Conservation (phyloP, 139 green algal genomes). For the Chlamydomonas sphaeroides region DNA sequence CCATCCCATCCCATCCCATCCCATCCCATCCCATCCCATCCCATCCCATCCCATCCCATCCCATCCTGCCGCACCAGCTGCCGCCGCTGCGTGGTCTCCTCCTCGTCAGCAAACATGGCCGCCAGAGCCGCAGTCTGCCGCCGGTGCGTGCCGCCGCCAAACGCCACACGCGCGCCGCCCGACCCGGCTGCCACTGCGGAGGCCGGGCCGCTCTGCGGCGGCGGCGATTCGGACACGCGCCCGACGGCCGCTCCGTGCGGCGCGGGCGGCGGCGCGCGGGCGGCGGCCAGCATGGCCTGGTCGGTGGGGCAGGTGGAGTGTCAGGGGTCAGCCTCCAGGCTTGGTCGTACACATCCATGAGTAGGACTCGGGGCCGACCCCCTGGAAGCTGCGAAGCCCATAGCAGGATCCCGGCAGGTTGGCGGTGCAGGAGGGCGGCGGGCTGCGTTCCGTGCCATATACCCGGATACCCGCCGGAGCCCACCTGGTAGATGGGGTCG, state of each 20-base stretch:
- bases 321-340: no score
- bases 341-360: no score
- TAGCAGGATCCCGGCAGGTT: no score
- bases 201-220: neutral
- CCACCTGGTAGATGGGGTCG: no score
- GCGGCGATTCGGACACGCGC: neutral
- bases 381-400: no score
- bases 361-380: no score
- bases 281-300: conserved; percentile 34
- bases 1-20: no score
- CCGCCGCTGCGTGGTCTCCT: conserved; percentile 71
- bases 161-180: neutral
- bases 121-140: conserved; percentile 24
- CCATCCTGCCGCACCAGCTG: conserved; percentile 58
- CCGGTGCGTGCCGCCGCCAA: neutral
- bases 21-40: no score
- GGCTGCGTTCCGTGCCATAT: no score
- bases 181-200: neutral
- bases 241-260: no score
- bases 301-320: conserved; percentile 70
- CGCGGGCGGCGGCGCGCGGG: conserved; percentile 8
- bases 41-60: neutral
- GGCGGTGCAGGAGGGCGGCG: no score
- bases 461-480: no score
- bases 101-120: conserved; percentile 78